phyloP scores from a whole-genome alignment of 306 rosid species.

The Casuarina cunninghamiana region DNA sequence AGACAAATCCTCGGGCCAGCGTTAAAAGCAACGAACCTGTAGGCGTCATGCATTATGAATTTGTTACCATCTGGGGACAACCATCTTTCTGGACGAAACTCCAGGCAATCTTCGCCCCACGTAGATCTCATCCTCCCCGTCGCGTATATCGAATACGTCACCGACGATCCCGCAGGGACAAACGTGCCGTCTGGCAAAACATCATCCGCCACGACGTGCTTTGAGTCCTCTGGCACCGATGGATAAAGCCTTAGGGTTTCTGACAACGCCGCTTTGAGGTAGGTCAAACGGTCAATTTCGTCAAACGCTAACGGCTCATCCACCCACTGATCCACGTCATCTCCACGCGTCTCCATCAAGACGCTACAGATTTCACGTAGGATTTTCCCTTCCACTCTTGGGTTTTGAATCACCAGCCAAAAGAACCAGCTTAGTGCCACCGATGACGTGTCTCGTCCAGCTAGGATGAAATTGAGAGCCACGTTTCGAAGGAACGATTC shows the following conservation, averaged over 20 bases:
- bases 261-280: conserved; percentile 72
- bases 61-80: conserved; percentile 55
- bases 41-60: conserved; percentile 63
- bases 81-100: conserved; percentile 84
- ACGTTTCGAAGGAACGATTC: conserved; percentile 72
- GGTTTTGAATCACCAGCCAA: conserved; percentile 69
- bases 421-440: conserved; percentile 84
- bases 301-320: conserved; percentile 74
- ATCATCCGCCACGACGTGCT: conserved; percentile 72
- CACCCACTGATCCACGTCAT: conserved; percentile 40
- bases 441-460: conserved; percentile 95
- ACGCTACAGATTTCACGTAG: conserved; percentile 56
- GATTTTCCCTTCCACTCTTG: conserved; percentile 60
- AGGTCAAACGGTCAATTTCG: conserved; percentile 74
- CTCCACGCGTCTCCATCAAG: conserved; percentile 68
- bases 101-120: conserved; percentile 92
- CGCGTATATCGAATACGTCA: conserved; percentile 78
- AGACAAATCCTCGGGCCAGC: conserved; percentile 97
- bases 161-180: conserved; percentile 82
- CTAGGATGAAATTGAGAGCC: conserved; percentile 89
- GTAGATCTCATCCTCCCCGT: conserved; percentile 70
- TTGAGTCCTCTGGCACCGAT: conserved; percentile 87
- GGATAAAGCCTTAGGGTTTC: conserved; percentile 84
- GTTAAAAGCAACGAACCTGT: conserved; percentile 80
- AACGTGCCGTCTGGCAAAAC: conserved; percentile 77